Conservation (phyloP, 2,329 filamentous ascomycete species). For the Paraphoma chrysanthemicola region DNA sequence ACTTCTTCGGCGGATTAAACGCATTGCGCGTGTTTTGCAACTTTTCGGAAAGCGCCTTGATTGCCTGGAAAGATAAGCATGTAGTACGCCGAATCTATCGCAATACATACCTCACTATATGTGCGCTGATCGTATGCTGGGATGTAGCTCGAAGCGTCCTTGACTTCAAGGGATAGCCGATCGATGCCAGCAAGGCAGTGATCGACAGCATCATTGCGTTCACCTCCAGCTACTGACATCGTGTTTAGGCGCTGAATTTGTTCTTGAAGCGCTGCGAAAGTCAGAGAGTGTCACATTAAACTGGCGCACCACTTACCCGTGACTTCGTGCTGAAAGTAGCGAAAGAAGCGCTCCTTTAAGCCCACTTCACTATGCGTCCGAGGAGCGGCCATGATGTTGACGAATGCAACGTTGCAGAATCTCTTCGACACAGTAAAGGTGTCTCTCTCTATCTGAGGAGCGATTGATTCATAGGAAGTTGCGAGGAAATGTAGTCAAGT, state of each 20-base stretch:
- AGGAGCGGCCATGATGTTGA: conserved; percentile 12
- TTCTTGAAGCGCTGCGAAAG: conserved; percentile 72
- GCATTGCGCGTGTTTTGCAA: conserved; percentile 73
- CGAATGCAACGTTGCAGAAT: background rate
- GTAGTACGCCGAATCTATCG: background rate
- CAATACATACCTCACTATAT: conserved; percentile 73
- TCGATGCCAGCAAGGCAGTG: conserved; percentile 81
- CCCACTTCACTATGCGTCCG: conserved; percentile 30
- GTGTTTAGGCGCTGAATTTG: conserved; percentile 73
- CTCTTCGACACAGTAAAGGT: no score
- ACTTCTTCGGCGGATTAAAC: conserved; percentile 75
- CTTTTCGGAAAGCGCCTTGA: conserved; percentile 82
- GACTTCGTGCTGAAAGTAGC: conserved; percentile 79
- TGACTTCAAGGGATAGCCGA: conserved; percentile 80
- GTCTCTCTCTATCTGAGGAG: no score
- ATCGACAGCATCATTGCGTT: conserved; percentile 82
- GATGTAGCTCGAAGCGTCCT: conserved; percentile 81
- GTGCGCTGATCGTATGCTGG: conserved; percentile 89
- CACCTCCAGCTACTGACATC: conserved; percentile 69
- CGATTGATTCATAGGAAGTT: no score
- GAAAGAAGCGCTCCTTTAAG: conserved; percentile 81
- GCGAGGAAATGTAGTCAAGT: background rate
- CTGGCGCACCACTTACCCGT: conserved; percentile 59
- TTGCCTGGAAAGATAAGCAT: conserved; percentile 60
- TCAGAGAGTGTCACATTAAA: conserved; percentile 4